Evolutionary conservation across 169 alveolate species (phyloP).

Genomic region (Eimeria tenella): DNA sequence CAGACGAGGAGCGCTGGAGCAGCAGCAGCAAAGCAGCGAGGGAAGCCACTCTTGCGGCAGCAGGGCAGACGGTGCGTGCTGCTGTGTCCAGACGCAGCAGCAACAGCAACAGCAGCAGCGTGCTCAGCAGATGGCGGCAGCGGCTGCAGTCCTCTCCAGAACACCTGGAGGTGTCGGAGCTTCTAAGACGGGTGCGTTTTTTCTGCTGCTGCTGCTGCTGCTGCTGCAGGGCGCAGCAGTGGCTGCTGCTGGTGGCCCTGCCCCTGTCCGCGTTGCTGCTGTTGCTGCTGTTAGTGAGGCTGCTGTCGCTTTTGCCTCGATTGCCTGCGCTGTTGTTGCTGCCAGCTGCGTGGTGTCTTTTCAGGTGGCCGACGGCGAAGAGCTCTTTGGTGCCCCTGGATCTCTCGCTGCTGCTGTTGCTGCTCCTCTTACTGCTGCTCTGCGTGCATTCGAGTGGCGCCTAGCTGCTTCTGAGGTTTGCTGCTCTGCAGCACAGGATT

Average conservation of each 20-base stretch:
- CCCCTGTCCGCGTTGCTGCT: conserved; percentile 21
- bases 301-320: background rate
- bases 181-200: conserved; percentile 1
- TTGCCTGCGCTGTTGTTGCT: background rate
- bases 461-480: conserved; percentile 26
- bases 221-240: background rate
- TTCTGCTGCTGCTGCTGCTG: conserved; percentile 28
- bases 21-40: conserved; percentile 53
- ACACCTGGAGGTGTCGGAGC: conserved; percentile 19
- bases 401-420: conserved; percentile 46
- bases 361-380: conserved; percentile 43
- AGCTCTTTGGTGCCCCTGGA: background rate
- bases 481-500: conserved; percentile 31
- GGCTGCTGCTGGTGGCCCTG: background rate
- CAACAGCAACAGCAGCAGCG: conserved; percentile 42
- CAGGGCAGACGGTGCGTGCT: conserved; percentile 51
- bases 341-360: background rate
- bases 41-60: conserved; percentile 45
- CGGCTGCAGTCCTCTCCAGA: conserved; percentile 49
- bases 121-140: conserved; percentile 11
- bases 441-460: conserved; percentile 52
- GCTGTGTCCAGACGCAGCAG: conserved; percentile 23
- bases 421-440: conserved; percentile 50
- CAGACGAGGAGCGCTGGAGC: background rate
- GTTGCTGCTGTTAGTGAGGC: conserved; percentile 17